These are phyloP conservation scores for Camelina laxa DNA, from an alignment of 345 rosid genomes.

Conservation along the genomic window DNA sequence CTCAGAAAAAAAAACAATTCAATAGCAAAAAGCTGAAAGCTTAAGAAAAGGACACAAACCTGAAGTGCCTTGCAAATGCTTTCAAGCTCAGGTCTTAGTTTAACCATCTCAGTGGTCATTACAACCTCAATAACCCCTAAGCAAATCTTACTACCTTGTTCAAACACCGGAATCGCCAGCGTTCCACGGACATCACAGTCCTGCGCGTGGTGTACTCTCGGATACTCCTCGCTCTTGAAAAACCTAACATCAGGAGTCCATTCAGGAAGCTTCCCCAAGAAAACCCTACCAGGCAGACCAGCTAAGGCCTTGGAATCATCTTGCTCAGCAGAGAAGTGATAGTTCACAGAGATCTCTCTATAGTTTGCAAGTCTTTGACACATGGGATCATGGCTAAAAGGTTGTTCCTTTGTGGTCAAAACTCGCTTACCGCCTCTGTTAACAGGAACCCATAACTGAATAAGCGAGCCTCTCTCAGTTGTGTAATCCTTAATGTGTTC, in stretches of 20 bases:
- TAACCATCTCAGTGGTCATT: conserved; percentile 68
- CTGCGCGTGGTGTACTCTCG: conserved; percentile 75
- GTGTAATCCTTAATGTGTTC: conserved; percentile 59
- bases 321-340: conserved; percentile 73
- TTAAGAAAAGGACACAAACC: conserved; percentile 53
- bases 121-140: conserved; percentile 94
- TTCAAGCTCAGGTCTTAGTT: conserved; percentile 75
- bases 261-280: conserved; percentile 82
- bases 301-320: conserved; percentile 62
- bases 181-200: conserved; percentile 78
- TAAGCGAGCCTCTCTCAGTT: conserved; percentile 68
- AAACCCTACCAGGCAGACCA: conserved; percentile 90
- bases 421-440: conserved; percentile 67
- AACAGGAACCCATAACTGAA: conserved; percentile 91
- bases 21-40: conserved; percentile 18
- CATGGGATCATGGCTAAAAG: conserved; percentile 63
- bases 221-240: conserved; percentile 85
- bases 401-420: conserved; percentile 70
- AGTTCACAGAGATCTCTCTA: conserved; percentile 73
- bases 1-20: not conserved
- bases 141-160: conserved; percentile 79
- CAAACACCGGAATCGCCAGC: conserved; percentile 91
- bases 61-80: conserved; percentile 84
- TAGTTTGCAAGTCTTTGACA: conserved; percentile 71
- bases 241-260: conserved; percentile 97